phyloP scores from a whole-genome alignment of 805 yeast genomes.

The Ogataea nitratoaversa region DNA sequence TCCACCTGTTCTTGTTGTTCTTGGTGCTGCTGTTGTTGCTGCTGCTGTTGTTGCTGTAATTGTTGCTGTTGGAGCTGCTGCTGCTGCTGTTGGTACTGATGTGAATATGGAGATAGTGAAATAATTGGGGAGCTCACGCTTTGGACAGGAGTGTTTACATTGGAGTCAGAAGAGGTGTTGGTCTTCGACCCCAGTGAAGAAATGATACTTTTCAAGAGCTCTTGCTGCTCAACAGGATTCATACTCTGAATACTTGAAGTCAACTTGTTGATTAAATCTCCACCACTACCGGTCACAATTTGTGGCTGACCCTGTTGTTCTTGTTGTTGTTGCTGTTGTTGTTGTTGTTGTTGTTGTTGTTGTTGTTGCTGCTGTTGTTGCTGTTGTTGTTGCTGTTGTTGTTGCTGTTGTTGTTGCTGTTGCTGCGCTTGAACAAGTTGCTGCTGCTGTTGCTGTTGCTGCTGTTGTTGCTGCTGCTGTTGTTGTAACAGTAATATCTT shows the following conservation, averaged over 20 bases:
- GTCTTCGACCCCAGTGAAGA: conserved; percentile 5
- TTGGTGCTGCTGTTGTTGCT: not conserved
- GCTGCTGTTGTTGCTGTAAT: conserved; percentile 2
- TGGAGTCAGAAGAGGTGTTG: not conserved
- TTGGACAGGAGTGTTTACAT: not conserved
- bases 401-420: conserved; percentile 1
- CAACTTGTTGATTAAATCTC: conserved; percentile 22
- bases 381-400: too few relatives aligned
- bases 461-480: conserved; percentile 4
- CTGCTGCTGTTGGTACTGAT: conserved; percentile 4
- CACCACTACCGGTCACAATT: not conserved
- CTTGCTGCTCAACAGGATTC: conserved; percentile 23
- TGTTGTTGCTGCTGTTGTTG: too few relatives aligned
- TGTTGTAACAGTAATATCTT: conserved; percentile 2
- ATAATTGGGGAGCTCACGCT: not conserved
- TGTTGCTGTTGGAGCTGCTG: not conserved
- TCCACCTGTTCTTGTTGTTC: conserved; percentile 1
- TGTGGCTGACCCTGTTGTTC: not conserved
- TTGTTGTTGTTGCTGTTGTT: not conserved
- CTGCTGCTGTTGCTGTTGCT: conserved; percentile 4
- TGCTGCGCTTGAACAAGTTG: not conserved
- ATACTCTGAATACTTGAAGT: conserved; percentile 20
- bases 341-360: conserved; percentile 1
- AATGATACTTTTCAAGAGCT: conserved; percentile 16
- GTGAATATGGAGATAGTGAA: conserved; percentile 1